Evolutionary conservation across 2,329 filamentous ascomycete genomes (phyloP).

Genomic region (Hypoxylon sp.): DNA sequence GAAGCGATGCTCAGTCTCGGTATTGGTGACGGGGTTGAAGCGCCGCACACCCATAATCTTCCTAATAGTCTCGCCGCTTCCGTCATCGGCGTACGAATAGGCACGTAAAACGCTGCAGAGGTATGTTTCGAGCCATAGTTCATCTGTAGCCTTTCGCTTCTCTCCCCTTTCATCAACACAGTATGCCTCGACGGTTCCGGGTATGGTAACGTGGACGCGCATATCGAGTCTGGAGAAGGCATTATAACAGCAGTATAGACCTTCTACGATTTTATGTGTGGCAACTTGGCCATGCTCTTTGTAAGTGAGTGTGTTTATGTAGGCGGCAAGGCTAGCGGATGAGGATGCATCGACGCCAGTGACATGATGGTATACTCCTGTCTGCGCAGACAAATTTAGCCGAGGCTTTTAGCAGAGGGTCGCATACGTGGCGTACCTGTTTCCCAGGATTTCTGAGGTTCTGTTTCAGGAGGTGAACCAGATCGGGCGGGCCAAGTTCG

Average conservation of each 20-base stretch:
- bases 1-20: constrained; percentile 98
- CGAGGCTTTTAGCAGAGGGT: constrained; percentile 2
- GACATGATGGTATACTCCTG: constrained; percentile 97
- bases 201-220: constrained; percentile 98
- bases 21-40: constrained; percentile 98
- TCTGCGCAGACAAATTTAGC: constrained; percentile 64
- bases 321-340: constrained; percentile 95
- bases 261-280: constrained; percentile 89
- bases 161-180: constrained; percentile 97
- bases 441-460: constrained; percentile 70
- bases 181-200: constrained; percentile 95
- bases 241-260: constrained; percentile 99
- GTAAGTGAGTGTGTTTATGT: constrained; percentile 98
- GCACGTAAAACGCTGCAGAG: constrained; percentile 94
- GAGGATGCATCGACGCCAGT: constrained; percentile 97
- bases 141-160: constrained; percentile 92
- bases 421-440: constrained; percentile 61
- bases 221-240: constrained; percentile 98
- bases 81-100: constrained; percentile 97
- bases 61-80: constrained; percentile 92
- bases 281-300: constrained; percentile 83
- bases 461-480: constrained; percentile 93
- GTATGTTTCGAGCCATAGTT: constrained; percentile 97
- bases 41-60: constrained; percentile 97
- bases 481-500: constrained; percentile 94